These are phyloP conservation scores for Pseudognaphalium luteoalbum DNA, from an alignment of 129 eudicot species.

Conservation along the genomic window DNA sequence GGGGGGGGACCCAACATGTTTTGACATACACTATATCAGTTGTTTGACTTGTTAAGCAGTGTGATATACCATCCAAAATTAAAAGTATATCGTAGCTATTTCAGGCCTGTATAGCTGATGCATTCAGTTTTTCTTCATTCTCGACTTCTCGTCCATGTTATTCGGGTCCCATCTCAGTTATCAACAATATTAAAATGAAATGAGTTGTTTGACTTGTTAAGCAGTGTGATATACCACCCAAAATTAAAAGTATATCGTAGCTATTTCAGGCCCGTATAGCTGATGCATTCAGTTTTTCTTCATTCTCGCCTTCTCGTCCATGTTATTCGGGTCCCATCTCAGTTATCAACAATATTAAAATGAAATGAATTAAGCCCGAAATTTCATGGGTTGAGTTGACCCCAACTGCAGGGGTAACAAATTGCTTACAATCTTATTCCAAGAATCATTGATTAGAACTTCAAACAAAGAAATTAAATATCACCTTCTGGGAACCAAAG, in stretches of 20 bases:
- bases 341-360: background rate
- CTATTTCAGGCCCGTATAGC: background rate
- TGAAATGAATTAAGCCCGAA: background rate
- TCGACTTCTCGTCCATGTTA: too few species aligned
- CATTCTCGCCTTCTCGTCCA: background rate
- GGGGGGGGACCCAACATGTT: too few species aligned
- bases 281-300: background rate
- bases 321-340: background rate
- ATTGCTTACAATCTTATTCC: background rate
- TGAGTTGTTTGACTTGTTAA: too few species aligned
- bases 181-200: background rate
- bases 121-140: background rate
- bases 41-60: too few species aligned
- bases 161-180: background rate
- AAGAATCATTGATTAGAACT: background rate
- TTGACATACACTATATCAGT: too few species aligned
- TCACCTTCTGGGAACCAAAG: conserved; percentile 90
- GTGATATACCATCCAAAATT: too few species aligned
- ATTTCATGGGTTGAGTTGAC: background rate
- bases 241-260: too few species aligned
- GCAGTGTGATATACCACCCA: too few species aligned
- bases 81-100: too few species aligned
- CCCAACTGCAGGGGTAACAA: background rate
- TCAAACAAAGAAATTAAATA: background rate
- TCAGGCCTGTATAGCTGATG: background rate